Evolutionary conservation across 2,329 filamentous ascomycete genomes (phyloP).

Genomic region (Cladophialophora bantiana): DNA sequence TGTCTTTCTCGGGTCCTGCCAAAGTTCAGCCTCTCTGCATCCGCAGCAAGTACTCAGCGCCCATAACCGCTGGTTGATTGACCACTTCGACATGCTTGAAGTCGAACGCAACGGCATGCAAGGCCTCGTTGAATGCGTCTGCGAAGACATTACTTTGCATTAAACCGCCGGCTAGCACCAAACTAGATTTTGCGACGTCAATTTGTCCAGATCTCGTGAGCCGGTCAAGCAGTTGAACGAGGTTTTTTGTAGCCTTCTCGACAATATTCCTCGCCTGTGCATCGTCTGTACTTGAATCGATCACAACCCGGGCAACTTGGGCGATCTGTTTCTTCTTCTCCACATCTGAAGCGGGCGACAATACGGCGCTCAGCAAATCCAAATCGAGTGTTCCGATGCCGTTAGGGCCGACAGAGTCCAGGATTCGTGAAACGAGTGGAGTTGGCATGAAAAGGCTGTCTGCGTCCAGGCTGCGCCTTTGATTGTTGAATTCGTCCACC

Average conservation of each 20-base stretch:
- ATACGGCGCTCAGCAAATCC: conserved; percentile 18
- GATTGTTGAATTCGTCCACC: conserved; percentile 41
- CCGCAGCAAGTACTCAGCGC: conserved; percentile 7
- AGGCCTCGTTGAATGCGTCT: background rate
- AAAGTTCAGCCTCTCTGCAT: background rate
- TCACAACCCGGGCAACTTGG: conserved; percentile 15
- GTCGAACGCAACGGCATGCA: background rate
- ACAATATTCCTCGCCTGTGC: conserved; percentile 15
- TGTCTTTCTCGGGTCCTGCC: background rate
- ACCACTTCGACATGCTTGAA: conserved; percentile 19
- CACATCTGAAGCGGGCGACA: conserved; percentile 5
- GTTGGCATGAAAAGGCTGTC: background rate
- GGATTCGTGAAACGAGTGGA: background rate
- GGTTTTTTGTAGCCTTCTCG: background rate
- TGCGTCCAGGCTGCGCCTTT: background rate
- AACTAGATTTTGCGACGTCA: conserved; percentile 7
- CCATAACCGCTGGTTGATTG: conserved; percentile 12
- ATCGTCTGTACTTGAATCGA: conserved; percentile 16
- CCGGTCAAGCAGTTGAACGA: background rate
- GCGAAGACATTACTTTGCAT: conserved; percentile 17
- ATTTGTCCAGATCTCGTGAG: background rate
- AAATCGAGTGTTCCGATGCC: background rate
- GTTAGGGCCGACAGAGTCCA: background rate
- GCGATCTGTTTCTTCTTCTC: conserved; percentile 21
- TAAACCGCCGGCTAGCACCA: conserved; percentile 20